Conservation (phyloP, 495 filamentous ascomycete genomes). For the Apodospora peruviana region DNA sequence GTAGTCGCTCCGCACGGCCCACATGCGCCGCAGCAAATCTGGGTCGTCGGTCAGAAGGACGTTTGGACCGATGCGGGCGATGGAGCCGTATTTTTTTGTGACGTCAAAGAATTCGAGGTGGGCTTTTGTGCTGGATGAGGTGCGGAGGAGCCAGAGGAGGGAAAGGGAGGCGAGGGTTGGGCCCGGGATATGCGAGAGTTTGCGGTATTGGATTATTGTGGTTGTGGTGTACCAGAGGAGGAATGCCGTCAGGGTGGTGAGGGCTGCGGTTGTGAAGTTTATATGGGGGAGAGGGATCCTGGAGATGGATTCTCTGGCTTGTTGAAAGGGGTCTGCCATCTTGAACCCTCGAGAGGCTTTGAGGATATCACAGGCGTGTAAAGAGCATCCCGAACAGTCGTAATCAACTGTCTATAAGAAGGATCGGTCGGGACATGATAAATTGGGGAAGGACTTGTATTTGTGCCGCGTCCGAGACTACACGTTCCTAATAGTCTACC, state of each 20-base stretch:
- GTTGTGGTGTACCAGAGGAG: neutral
- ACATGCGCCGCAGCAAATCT: slow-evolving; percentile 11
- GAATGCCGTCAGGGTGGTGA: neutral
- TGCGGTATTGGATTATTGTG: neutral
- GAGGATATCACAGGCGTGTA: too few species aligned
- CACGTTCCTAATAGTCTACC: too few species aligned
- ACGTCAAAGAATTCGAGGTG: neutral
- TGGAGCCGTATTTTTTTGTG: neutral
- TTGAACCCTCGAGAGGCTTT: too few species aligned
- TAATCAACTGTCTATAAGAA: too few species aligned
- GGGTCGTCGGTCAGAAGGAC: slow-evolving; percentile 8
- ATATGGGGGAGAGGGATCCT: too few species aligned
- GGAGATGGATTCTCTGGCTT: too few species aligned
- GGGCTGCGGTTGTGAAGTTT: neutral
- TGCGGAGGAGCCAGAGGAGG: neutral
- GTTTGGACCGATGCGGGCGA: slow-evolving; percentile 9
- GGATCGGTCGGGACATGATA: too few species aligned
- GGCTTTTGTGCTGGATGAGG: neutral
- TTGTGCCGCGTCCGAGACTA: too few species aligned
- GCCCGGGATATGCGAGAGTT: neutral
- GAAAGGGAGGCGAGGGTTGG: neutral
- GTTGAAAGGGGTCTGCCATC: too few species aligned
- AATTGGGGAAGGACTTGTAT: too few species aligned
- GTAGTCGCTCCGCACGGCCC: slow-evolving; percentile 16
- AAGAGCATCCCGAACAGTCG: too few species aligned